phyloP scores from a whole-genome alignment of 2,329 filamentous ascomycete species.

The Penicillium glabrum region DNA sequence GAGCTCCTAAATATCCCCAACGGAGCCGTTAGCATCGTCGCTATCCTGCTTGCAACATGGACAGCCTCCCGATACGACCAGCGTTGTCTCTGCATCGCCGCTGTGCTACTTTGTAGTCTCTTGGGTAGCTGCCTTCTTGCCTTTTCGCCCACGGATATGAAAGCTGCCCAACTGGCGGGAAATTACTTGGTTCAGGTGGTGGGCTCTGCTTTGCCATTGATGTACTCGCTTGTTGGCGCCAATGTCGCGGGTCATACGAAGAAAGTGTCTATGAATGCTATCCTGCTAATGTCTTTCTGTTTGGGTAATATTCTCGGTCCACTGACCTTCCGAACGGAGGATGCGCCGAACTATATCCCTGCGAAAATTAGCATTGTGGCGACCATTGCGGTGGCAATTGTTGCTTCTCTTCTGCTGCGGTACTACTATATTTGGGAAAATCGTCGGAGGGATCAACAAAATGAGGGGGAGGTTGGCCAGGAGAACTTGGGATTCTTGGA shows the following conservation, averaged over 20 bases:
- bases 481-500: constrained; percentile 32
- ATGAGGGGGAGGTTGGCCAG: constrained; percentile 17
- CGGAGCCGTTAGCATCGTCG: constrained; percentile 42
- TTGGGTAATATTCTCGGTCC: constrained; percentile 48
- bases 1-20: constrained; percentile 45
- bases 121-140: constrained; percentile 46
- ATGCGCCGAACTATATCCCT: constrained; percentile 44
- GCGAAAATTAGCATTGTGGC: constrained; percentile 42
- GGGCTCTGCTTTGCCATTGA: constrained; percentile 39
- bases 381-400: constrained; percentile 29
- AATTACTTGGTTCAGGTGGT: constrained; percentile 45
- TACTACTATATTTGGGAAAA: constrained; percentile 34
- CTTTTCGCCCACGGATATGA: constrained; percentile 35
- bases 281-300: constrained; percentile 46
- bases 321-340: constrained; percentile 44
- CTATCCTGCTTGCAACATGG: constrained; percentile 38
- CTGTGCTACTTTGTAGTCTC: constrained; percentile 42
- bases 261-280: constrained; percentile 50
- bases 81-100: constrained; percentile 41
- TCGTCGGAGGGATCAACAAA: constrained; percentile 21
- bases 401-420: constrained; percentile 24
- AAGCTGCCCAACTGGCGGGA: constrained; percentile 39
- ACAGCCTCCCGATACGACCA: constrained; percentile 39
- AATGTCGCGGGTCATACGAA: constrained; percentile 53
- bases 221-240: constrained; percentile 42